Conservation (phyloP, 2,329 filamentous ascomycete species). For the Neopestalotiopsis sp. region DNA sequence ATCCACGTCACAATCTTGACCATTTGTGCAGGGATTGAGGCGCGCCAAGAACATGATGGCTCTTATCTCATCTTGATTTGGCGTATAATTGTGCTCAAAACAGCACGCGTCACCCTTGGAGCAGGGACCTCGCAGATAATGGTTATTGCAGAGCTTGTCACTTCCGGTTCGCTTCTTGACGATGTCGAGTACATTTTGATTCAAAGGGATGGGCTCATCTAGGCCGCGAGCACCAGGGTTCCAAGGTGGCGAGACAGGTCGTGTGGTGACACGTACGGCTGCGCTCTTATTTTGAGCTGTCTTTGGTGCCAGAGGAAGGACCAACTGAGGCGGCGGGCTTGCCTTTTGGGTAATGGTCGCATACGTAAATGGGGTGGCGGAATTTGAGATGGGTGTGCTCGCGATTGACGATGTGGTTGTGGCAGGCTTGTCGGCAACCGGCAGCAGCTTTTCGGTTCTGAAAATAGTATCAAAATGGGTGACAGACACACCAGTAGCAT, state of each 20-base stretch:
- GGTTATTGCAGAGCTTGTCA: conserved; percentile 66
- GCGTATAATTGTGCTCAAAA: conserved; percentile 62
- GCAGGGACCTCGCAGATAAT: conserved; percentile 64
- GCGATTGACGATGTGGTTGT: conserved; percentile 31
- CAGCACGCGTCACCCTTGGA: conserved; percentile 57
- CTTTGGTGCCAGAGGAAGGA: conserved; percentile 45
- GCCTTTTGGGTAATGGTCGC: conserved; percentile 46
- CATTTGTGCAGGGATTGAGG: conserved; percentile 60
- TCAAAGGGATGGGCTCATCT: conserved; percentile 56
- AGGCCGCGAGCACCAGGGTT: conserved; percentile 59
- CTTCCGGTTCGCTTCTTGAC: conserved; percentile 61
- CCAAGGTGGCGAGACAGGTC: conserved; percentile 48
- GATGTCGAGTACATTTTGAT: conserved; percentile 51
- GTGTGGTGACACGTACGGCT: conserved; percentile 24
- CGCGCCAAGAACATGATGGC: conserved; percentile 62
- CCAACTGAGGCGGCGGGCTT: conserved; percentile 49
- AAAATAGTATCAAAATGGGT: conserved; percentile 57
- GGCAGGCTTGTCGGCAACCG: conserved; percentile 27
- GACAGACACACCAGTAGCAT: conserved; percentile 50
- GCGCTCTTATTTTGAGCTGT: conserved; percentile 18
- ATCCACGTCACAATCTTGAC: conserved; percentile 61
- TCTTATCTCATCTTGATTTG: conserved; percentile 57
- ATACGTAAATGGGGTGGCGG: conserved; percentile 39
- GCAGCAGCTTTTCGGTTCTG: conserved; percentile 57
- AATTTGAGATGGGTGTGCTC: conserved; percentile 23